Evolutionary conservation across 768 basidiomycete species (phyloP).

Genomic region (Pleurotus citrinopileatus): DNA sequence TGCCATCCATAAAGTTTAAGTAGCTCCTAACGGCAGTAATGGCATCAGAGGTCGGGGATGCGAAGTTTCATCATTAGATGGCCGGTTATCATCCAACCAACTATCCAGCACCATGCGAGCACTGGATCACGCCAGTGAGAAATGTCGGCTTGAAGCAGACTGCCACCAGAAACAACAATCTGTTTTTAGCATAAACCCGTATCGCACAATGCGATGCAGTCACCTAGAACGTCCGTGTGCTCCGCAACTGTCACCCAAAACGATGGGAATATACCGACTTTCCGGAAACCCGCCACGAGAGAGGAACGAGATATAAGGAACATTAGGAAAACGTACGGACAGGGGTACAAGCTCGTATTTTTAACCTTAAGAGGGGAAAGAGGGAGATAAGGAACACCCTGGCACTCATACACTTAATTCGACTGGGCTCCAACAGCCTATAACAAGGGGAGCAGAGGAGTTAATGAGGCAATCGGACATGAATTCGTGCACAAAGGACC

Average conservation of each 20-base stretch:
- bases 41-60: too few species aligned
- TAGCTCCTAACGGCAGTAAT: too few species aligned
- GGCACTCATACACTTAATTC: conserved; percentile 33
- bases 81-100: too few species aligned
- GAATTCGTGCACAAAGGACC: conserved; percentile 22
- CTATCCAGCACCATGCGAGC: neutral
- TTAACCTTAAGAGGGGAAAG: neutral
- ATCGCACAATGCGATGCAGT: neutral
- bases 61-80: too few species aligned
- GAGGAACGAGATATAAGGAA: neutral
- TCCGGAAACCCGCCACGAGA: neutral
- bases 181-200: conserved; percentile 1
- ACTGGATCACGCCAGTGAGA: neutral
- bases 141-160: neutral
- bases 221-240: neutral
- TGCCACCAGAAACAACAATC: neutral
- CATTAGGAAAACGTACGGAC: conserved; percentile 7
- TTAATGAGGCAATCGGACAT: neutral
- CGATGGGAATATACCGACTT: neutral
- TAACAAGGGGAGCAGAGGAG: conserved; percentile 5
- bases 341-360: neutral
- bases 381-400: neutral
- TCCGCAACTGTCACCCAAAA: neutral
- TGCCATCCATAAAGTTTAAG: too few species aligned
- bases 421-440: conserved; percentile 72